Evolutionary conservation across 2,329 filamentous ascomycete species (phyloP).

Genomic region (Drechmeria coniospora): DNA sequence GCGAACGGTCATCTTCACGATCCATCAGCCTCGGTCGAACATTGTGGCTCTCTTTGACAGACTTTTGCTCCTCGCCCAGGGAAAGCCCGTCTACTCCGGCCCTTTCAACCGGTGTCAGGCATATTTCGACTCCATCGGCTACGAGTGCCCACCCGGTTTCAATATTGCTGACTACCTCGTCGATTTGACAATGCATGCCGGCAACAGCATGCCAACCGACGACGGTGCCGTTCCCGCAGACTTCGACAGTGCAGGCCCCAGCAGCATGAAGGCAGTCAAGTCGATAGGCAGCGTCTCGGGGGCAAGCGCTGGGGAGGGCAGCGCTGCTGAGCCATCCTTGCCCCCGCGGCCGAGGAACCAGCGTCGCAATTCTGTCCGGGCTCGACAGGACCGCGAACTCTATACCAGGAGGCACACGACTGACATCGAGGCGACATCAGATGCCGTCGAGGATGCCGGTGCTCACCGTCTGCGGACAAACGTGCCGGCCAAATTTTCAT

Average conservation of each 20-base stretch:
- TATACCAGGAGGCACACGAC: slow-evolving; percentile 58
- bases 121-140: slow-evolving; percentile 87
- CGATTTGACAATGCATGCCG: slow-evolving; percentile 92
- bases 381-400: slow-evolving; percentile 77
- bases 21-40: slow-evolving; percentile 94
- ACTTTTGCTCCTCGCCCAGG: slow-evolving; percentile 77
- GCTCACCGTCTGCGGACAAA: slow-evolving; percentile 36
- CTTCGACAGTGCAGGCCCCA: slow-evolving; percentile 57
- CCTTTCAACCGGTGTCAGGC: slow-evolving; percentile 76
- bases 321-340: slow-evolving; percentile 41
- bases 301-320: slow-evolving; percentile 56
- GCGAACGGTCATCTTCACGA: slow-evolving; percentile 93
- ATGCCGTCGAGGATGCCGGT: slow-evolving; percentile 34
- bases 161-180: slow-evolving; percentile 98
- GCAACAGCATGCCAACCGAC: slow-evolving; percentile 39
- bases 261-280: slow-evolving; percentile 77
- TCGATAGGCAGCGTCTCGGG: slow-evolving; percentile 76
- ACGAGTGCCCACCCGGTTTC: slow-evolving; percentile 87
- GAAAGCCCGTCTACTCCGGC: slow-evolving; percentile 84
- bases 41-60: slow-evolving; percentile 95
- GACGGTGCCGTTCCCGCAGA: slow-evolving; percentile 39
- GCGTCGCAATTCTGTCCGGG: slow-evolving; percentile 65
- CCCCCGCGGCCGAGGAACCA: slow-evolving; percentile 49
- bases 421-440: slow-evolving; percentile 47
- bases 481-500: slow-evolving; percentile 20